Evolutionary conservation across 768 basidiomycete species (phyloP).

Genomic region (Lanmaoa pseudosensibilis): DNA sequence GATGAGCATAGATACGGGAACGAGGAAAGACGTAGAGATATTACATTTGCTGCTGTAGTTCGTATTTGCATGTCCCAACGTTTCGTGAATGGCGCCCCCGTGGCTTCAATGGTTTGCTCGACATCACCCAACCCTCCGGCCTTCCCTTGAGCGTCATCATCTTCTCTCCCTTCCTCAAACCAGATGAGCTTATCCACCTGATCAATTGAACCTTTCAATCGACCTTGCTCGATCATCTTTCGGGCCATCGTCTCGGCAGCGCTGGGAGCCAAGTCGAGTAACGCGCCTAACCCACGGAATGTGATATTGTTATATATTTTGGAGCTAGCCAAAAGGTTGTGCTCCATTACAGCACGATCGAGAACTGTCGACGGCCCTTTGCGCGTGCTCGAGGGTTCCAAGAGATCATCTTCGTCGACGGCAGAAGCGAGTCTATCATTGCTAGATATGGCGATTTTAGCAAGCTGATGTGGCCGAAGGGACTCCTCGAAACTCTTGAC

Average conservation of each 20-base stretch:
- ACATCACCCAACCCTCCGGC: constrained; percentile 90
- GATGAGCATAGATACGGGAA: constrained; percentile 1
- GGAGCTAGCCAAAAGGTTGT: constrained; percentile 94
- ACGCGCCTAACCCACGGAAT: constrained; percentile 86
- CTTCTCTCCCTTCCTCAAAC: constrained; percentile 86
- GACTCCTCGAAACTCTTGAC: constrained; percentile 86
- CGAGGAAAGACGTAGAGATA: constrained; percentile 18
- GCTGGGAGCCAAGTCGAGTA: constrained; percentile 86
- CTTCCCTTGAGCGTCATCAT: constrained; percentile 91
- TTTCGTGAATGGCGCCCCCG: constrained; percentile 87
- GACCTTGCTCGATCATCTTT: constrained; percentile 98
- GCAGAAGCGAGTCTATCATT: constrained; percentile 78
- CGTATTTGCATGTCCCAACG: constrained; percentile 96
- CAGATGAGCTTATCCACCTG: constrained; percentile 94
- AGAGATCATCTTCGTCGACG: constrained; percentile 54
- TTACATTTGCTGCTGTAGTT: constrained; percentile 81
- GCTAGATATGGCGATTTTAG: constrained; percentile 82
- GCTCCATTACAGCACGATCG: constrained; percentile 97
- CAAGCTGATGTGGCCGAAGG: constrained; percentile 90
- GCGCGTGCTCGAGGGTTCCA: constrained; percentile 67
- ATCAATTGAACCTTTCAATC: constrained; percentile 90
- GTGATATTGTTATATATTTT: constrained; percentile 98
- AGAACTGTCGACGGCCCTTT: constrained; percentile 94
- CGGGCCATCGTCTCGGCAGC: constrained; percentile 97
- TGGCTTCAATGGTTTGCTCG: constrained; percentile 83